A percentile compares a stretch with the other conserved stretches of the same genome.
phyloP scores from a whole-genome alignment of 164 flowering plant genomes.

The Cinnamomum micranthum region DNA sequence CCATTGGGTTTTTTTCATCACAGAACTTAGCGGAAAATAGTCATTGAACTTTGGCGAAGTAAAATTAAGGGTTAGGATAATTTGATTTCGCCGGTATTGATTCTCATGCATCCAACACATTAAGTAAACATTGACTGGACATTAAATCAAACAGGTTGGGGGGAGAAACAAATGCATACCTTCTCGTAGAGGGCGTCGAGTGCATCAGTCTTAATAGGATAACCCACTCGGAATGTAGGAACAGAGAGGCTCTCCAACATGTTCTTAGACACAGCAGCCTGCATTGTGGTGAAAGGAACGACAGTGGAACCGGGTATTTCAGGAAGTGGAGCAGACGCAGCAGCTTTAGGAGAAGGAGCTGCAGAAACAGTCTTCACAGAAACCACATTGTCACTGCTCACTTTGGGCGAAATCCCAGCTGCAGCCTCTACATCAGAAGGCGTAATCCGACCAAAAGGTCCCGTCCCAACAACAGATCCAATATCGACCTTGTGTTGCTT shows the following conservation, averaged over 20 bases:
- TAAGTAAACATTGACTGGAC: background rate
- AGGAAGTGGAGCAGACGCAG: slow-evolving; percentile 31
- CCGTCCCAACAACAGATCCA: slow-evolving; percentile 57
- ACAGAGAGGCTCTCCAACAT: slow-evolving; percentile 88
- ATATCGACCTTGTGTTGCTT: slow-evolving; percentile 89
- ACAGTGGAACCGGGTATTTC: slow-evolving; percentile 58
- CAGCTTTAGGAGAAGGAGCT: slow-evolving; percentile 22
- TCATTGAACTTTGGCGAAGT: too few relatives aligned
- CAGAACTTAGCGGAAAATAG: too few relatives aligned
- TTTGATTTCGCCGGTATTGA: too few relatives aligned
- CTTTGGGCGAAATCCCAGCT: slow-evolving; percentile 57
- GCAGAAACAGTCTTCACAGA: slow-evolving; percentile 22
- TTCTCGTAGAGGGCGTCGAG: slow-evolving; percentile 78
- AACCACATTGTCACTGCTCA: slow-evolving; percentile 28
- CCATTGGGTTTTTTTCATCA: too few relatives aligned
- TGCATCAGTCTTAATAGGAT: slow-evolving; percentile 73
- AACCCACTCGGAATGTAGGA: slow-evolving; percentile 89
- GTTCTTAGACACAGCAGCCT: slow-evolving; percentile 78
- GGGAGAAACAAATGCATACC: slow-evolving; percentile 33
- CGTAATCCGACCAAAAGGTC: slow-evolving; percentile 79
- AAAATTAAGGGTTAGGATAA: too few relatives aligned
- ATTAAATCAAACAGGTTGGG: background rate
- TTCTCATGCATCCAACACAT: background rate
- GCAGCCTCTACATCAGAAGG: slow-evolving; percentile 75
- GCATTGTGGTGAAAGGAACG: slow-evolving; percentile 82